Evolutionary conservation across 2,329 filamentous ascomycete genomes (phyloP), one percentile per base, ranked within the genome.

Genomic region (Dendrostoma leiphaemia): DNA sequence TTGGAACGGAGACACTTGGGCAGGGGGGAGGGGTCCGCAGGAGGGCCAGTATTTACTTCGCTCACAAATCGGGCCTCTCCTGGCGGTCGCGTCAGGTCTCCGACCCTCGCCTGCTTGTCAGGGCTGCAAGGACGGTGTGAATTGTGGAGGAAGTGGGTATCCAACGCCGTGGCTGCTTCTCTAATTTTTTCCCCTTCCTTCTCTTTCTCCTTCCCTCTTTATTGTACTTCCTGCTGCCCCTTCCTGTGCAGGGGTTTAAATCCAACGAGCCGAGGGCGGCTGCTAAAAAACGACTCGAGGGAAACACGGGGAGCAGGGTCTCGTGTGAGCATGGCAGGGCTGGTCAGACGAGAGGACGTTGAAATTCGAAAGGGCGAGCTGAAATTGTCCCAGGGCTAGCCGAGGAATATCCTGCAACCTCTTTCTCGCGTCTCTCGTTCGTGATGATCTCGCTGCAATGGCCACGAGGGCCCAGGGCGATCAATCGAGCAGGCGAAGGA

Each of bases 81-180:
- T 55, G 55, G 45, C 47, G 48, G 54, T 48, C 48, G 44, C 48
- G 37, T 55, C 52, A 21, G n/a, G 28, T 41, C 48, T 47, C n/a
- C n/a, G n/a, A n/a, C n/a, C n/a, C n/a, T n/a, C n/a, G n/a, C n/a
- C n/a, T n/a, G n/a, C n/a, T n/a, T 37, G 54, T 50, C 49, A 38
- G 54, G 49, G 54, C 51, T 44, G 46, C 51, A 52, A 56, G 51
- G 52, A 40, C 55, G 48, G 51, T 51, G 55, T 57, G 55, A 49
- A 47, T 43, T 56, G 43, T 41, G 50, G 26, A 48, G 48, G 28
- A 43, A 34, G 48, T 51, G 48, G 48, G 48, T 51, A 51, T 32
- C 28, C n/a, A 12, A 13, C n/a, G 28, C 35, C 48, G 37, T 50
- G 35, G 46, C 24, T 48, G 46, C 44, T 47, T 35, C 44, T 47